phyloP scores from a whole-genome alignment of 306 rosid species.

The Begonia loranthoides region DNA sequence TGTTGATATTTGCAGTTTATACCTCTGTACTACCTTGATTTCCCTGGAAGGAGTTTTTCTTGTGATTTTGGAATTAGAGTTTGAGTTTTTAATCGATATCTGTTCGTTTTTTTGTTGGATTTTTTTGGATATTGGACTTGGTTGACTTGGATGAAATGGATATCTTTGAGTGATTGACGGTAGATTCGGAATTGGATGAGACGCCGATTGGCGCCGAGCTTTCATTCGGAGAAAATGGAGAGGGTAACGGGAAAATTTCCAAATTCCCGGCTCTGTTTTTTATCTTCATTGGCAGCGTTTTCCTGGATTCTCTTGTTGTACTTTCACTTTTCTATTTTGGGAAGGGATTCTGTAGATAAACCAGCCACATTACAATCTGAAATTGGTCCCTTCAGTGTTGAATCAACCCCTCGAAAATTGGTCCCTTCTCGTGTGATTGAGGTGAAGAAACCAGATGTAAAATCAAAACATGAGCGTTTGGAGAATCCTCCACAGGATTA shows the following conservation, averaged over 20 bases:
- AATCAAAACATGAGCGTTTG: slow-evolving; percentile 2
- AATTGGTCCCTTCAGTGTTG: slow-evolving; percentile 16
- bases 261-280: slow-evolving; percentile 45
- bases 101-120: neutral
- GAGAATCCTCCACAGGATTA: neutral
- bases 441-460: neutral
- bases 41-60: too few relatives aligned
- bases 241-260: slow-evolving; percentile 53
- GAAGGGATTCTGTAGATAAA: slow-evolving; percentile 20
- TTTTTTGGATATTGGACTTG: slow-evolving; percentile 6
- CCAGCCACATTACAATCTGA: slow-evolving; percentile 15
- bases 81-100: too few relatives aligned
- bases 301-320: slow-evolving; percentile 71
- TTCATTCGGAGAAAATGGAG: slow-evolving; percentile 57
- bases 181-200: slow-evolving; percentile 40
- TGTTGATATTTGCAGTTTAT: too few relatives aligned
- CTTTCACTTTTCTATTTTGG: slow-evolving; percentile 64
- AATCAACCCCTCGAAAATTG: slow-evolving; percentile 8
- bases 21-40: too few relatives aligned
- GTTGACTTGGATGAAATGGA: slow-evolving; percentile 12
- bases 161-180: slow-evolving; percentile 9
- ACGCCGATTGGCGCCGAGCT: slow-evolving; percentile 50
- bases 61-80: too few relatives aligned
- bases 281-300: slow-evolving; percentile 45
- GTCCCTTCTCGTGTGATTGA: slow-evolving; percentile 6